Base-by-base conservation (phyloP, 1,284 basidiomycete species). In the Rhodotorula glutinis region DNA sequence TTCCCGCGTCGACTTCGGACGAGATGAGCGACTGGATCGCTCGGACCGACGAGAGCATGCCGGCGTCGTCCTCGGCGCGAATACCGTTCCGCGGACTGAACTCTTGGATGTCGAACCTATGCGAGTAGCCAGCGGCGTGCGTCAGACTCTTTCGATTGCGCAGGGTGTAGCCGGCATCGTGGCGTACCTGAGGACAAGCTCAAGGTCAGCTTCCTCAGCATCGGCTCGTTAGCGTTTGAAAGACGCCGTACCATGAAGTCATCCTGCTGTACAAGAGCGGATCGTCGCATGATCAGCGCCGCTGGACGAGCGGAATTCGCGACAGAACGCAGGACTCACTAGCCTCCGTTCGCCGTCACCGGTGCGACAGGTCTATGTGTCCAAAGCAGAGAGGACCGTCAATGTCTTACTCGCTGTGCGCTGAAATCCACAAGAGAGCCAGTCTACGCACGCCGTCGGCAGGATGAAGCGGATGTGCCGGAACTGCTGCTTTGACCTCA, bases 101-200 rank as follows among this genome's bases (percentile, higher is more conserved):
- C 16, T 53, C 62, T 81, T 80, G 61, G 54, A 93, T 85, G 78
- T 94, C 90, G 77, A 90, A 92, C 90, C 88, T 87, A 67, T 30
- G 33, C 33, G 33, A n/a, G 33, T 11, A 3, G 8, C 29, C 11
- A 2, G 53, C 43, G 11, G 33, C 11, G 33, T 5, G 11, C 11
- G 33, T 38, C 5, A 38, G 33, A 11, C 33, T 38, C 33, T 38
- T 38, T 38, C 33, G 33, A 38, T 7, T 11, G 11, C 33, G 33
- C 33, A 38, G 33, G 11, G 33, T 5, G 33, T 11, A 38, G 33
- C 33, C 7, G 33, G 33, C 11, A 11, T 38, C 33, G 33, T 11
- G 33, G 11, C 33, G 33, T 7, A 38, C 33, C 33, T 38, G 33
- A 5, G 11, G 33, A 11, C 7, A 11, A 7, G 33, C 7, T 38